A percentile compares a stretch with the other conserved stretches of the same genome.
phyloP scores from a whole-genome alignment of 208 protist genomes.

The Crithidia sp. region DNA sequence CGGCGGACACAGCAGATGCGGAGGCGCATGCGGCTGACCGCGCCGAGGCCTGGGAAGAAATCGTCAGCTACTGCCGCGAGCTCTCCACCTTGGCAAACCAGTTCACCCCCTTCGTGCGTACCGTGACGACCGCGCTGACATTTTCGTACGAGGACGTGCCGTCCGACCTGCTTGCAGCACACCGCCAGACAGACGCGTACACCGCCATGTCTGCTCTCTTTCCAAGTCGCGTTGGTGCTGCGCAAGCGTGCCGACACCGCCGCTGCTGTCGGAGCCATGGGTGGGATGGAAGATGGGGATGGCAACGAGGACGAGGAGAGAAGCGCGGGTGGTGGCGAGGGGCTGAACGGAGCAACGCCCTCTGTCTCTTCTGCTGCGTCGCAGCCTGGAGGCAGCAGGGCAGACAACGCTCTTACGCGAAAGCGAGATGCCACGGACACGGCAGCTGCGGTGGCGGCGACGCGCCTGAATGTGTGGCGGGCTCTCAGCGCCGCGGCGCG shows the following conservation, averaged over 20 bases:
- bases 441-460: background rate
- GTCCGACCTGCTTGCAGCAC: conserved; percentile 51
- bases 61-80: conserved; percentile 66
- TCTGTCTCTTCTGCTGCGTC: conserved; percentile 3
- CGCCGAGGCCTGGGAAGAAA: conserved; percentile 49
- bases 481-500: conserved; percentile 27
- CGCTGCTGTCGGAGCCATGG: conserved; percentile 4
- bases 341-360: conserved; percentile 8
- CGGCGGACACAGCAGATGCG: conserved; percentile 1
- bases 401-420: background rate
- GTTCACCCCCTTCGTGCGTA: conserved; percentile 56
- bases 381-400: background rate
- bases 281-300: conserved; percentile 4
- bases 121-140: conserved; percentile 53
- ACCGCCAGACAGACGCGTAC: conserved; percentile 64
- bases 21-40: conserved; percentile 37
- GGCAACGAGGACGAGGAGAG: conserved; percentile 15
- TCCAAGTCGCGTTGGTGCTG: conserved; percentile 57
- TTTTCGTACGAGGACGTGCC: conserved; percentile 50
- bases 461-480: conserved; percentile 29
- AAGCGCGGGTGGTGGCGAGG: background rate
- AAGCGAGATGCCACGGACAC: background rate
- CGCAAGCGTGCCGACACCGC: conserved; percentile 22
- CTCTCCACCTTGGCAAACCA: conserved; percentile 59
- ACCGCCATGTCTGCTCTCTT: conserved; percentile 66